Conservation (phyloP, 1,284 basidiomycete species). For the Filobasidium uniguttulatum region DNA sequence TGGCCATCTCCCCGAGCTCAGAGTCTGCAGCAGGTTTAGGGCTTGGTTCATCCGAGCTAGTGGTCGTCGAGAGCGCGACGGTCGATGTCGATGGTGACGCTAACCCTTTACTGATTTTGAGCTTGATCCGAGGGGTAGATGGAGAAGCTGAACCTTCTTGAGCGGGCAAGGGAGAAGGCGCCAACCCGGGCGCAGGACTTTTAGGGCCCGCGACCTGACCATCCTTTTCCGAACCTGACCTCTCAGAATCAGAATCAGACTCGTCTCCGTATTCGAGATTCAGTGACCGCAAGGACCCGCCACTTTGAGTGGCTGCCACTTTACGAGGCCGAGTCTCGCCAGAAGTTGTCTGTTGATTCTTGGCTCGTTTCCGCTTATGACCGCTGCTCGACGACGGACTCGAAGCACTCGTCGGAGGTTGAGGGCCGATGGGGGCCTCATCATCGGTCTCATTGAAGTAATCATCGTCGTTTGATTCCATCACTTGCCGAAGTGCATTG, state of each 20-base stretch:
- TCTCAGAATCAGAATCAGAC: constrained; percentile 33
- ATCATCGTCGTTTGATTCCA: constrained; percentile 48
- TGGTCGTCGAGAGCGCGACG: no score
- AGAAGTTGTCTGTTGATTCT: constrained; percentile 13
- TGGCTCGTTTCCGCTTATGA: constrained; percentile 21
- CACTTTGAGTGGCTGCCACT: neutral
- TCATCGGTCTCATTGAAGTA: constrained; percentile 74
- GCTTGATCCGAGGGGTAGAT: constrained; percentile 7
- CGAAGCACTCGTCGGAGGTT: constrained; percentile 10
- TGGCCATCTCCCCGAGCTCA: constrained; percentile 37
- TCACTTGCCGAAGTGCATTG: no score
- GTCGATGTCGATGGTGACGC: constrained; percentile 6
- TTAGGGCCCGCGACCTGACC: no score
- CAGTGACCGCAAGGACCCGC: constrained; percentile 15
- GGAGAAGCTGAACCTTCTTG: constrained; percentile 30
- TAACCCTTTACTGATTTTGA: constrained; percentile 9
- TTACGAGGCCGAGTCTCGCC: constrained; percentile 10
- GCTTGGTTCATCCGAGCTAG: no score
- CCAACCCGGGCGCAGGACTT: neutral
- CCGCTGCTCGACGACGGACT: constrained; percentile 8
- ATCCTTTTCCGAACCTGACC: constrained; percentile 14
- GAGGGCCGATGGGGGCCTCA: constrained; percentile 25
- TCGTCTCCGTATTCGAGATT: constrained; percentile 36
- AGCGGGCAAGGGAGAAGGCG: neutral
- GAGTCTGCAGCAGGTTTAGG: no score